These are phyloP conservation scores for Aspergillus melleus DNA, from an alignment of 2,329 filamentous ascomycete species.

Conservation along the genomic window DNA sequence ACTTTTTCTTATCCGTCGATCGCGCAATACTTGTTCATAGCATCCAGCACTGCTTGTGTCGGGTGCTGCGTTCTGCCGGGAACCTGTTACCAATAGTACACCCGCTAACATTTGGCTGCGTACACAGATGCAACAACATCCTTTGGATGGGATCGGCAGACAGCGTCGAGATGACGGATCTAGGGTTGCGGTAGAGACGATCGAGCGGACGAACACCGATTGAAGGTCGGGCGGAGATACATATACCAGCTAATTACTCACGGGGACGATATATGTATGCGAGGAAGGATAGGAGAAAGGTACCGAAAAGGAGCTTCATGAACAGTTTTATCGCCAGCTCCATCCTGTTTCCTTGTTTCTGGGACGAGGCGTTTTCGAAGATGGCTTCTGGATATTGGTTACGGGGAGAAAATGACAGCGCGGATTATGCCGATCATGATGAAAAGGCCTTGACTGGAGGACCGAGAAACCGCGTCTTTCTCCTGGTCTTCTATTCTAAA, in stretches of 20 bases:
- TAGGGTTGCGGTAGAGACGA: constrained; percentile 35
- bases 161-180: constrained; percentile 49
- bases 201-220: constrained; percentile 19
- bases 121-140: constrained; percentile 85
- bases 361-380: constrained; percentile 21
- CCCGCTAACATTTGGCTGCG: not conserved
- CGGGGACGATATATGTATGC: constrained; percentile 10
- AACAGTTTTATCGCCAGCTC: constrained; percentile 11
- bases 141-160: constrained; percentile 74
- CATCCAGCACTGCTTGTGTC: not conserved
- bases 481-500: not conserved
- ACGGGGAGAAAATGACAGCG: constrained; percentile 7
- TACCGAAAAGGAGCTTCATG: constrained; percentile 4
- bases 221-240: constrained; percentile 9
- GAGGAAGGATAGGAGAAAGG: not conserved
- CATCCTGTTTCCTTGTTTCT: constrained; percentile 19
- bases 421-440: constrained; percentile 6
- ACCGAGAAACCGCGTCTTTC: not conserved
- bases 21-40: not conserved
- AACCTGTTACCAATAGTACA: not conserved
- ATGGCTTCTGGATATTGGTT: constrained; percentile 20
- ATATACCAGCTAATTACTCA: constrained; percentile 16
- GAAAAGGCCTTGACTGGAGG: not conserved
- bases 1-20: not conserved
- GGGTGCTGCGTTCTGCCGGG: not conserved